phyloP scores from a whole-genome alignment of 2,329 filamentous ascomycete genomes.

The Plenodomus tracheiphilus region DNA sequence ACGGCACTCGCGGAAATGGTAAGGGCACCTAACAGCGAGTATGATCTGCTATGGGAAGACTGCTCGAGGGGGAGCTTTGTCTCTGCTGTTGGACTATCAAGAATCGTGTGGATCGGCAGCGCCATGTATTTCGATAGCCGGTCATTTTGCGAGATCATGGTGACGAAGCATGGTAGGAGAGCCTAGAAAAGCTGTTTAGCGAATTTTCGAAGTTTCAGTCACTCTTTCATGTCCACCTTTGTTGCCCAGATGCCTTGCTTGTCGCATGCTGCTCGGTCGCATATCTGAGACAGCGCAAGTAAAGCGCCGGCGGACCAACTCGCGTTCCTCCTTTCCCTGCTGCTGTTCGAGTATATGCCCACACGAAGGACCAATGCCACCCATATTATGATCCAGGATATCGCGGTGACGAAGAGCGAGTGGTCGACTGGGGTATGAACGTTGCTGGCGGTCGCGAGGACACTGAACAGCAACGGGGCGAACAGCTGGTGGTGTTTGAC shows the following conservation, averaged over 20 bases:
- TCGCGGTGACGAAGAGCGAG: constrained; percentile 48
- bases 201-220: neutral
- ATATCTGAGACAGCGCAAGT: constrained; percentile 48
- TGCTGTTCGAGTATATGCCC: constrained; percentile 34
- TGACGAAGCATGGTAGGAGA: constrained; percentile 39
- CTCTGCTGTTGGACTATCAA: constrained; percentile 26
- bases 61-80: constrained; percentile 18
- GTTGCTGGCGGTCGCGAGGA: constrained; percentile 40
- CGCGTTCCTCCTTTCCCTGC: constrained; percentile 28
- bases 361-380: constrained; percentile 36
- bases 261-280: constrained; percentile 50
- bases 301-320: constrained; percentile 49
- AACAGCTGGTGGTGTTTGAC: constrained; percentile 36
- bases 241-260: constrained; percentile 50
- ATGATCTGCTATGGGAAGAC: constrained; percentile 22
- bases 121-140: constrained; percentile 25
- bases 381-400: constrained; percentile 49
- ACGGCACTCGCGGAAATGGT: constrained; percentile 43
- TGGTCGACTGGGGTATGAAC: constrained; percentile 43
- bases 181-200: constrained; percentile 21
- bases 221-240: constrained; percentile 42
- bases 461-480: constrained; percentile 40
- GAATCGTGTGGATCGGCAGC: constrained; percentile 25
- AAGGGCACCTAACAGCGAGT: constrained; percentile 35
- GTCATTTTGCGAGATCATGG: constrained; percentile 35